A percentile compares a stretch with the other conserved stretches of the same genome.
Conservation (phyloP, 1,284 basidiomycete species). For the Xerocomus tenax region DNA sequence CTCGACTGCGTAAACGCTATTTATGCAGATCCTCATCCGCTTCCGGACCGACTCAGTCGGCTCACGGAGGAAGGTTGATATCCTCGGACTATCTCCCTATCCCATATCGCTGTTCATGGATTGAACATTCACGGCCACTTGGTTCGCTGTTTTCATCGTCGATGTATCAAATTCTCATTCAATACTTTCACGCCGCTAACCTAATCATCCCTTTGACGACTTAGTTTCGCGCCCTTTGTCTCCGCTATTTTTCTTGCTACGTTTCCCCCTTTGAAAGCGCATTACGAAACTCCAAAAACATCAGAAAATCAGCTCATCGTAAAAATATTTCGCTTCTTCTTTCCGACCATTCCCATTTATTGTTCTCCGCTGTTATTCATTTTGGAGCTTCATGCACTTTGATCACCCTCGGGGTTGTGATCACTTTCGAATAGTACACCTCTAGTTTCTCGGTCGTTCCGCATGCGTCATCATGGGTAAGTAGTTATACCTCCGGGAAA, state of each 20-base stretch:
- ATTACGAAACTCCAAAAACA: constrained; percentile 43
- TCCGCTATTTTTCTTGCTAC: constrained; percentile 33
- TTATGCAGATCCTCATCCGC: constrained; percentile 26
- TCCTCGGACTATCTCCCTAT: constrained; percentile 29
- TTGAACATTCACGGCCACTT: constrained; percentile 29
- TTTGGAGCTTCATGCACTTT: constrained; percentile 26
- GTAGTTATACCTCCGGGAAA: constrained; percentile 33
- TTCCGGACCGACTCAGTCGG: constrained; percentile 20
- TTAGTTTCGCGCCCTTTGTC: constrained; percentile 23
- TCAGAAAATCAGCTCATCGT: constrained; percentile 37
- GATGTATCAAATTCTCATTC: constrained; percentile 31
- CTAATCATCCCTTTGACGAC: constrained; percentile 31
- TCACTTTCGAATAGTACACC: constrained; percentile 17
- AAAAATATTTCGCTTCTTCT: constrained; percentile 38
- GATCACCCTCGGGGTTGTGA: constrained; percentile 11
- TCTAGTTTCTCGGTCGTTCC: constrained; percentile 23
- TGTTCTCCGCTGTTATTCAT: constrained; percentile 12
- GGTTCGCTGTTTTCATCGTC: constrained; percentile 24
- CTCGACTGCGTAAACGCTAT: constrained; percentile 30
- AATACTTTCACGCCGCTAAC: constrained; percentile 31
- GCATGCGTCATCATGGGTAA: constrained; percentile 32
- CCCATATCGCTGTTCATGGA: constrained; percentile 32
- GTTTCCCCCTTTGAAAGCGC: constrained; percentile 28
- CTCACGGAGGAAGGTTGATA: constrained; percentile 25
- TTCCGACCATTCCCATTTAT: constrained; percentile 16